A percentile compares a stretch with the other conserved stretches of the same genome.
Conservation (phyloP, 345 rosid genomes). For the Rhizophora mangle region DNA sequence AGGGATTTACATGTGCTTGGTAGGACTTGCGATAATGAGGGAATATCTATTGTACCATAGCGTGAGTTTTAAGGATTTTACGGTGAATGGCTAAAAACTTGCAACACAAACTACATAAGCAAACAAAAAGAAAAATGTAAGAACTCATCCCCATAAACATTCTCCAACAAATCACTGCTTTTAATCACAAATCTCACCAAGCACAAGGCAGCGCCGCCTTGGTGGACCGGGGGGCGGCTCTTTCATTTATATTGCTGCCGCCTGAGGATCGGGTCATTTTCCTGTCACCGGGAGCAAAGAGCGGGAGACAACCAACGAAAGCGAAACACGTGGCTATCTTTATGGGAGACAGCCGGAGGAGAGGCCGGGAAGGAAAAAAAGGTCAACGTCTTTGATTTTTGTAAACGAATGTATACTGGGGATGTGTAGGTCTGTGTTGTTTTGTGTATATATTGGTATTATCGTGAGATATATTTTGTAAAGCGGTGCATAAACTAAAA, state of each 20-base stretch:
- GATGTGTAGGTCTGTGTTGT: too few species aligned
- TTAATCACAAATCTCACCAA: conserved; percentile 7
- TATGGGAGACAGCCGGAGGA: neutral
- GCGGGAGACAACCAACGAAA: neutral
- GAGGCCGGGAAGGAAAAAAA: neutral
- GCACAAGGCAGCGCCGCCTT: conserved; percentile 19
- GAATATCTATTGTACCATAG: too few species aligned
- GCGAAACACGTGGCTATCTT: neutral
- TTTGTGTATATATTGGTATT: too few species aligned
- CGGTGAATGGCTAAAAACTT: conserved; percentile 10
- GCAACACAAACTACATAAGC: conserved; percentile 10
- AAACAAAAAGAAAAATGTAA: conserved; percentile 8
- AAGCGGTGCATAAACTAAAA: too few species aligned
- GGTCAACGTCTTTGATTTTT: neutral
- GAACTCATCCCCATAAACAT: conserved; percentile 18
- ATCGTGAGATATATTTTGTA: too few species aligned
- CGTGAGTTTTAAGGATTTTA: neutral
- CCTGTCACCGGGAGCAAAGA: neutral
- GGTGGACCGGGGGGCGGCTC: neutral
- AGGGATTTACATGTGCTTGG: too few species aligned
- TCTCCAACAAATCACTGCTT: conserved; percentile 9
- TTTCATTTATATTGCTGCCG: conserved; percentile 13
- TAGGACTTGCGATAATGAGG: too few species aligned
- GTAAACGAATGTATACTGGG: too few species aligned
- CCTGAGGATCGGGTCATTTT: conserved; percentile 17